Base-by-base conservation (phyloP, 192 early-diverging fungal genomes). In the Ambispora gerdemannii region DNA sequence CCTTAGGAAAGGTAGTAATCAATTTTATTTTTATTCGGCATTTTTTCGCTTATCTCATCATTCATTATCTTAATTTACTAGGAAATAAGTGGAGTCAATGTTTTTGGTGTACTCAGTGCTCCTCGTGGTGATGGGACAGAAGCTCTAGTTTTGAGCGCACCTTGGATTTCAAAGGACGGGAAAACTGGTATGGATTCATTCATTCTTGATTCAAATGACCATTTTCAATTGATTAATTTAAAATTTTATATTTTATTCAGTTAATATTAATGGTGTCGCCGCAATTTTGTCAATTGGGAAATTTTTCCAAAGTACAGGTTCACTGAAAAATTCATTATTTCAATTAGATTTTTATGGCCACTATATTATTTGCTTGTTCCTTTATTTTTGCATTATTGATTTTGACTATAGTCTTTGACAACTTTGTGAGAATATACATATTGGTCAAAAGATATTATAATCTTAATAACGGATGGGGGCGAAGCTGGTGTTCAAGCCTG, bases 381-480 rank as follows among this genome's bases (percentile, higher is more conserved):
- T 2, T 34, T 52, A 47, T 74, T 13, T 17, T 59, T 3, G 20
- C 31, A 66, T 33, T 4, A 38, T 27, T 31, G 19, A 38, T 24
- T 20, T 32, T 24, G 20, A 50, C 13, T 30, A 22, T 62, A 22
- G 60, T 62, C 17, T 36, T 62, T 8, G 25, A 31, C n/a, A 62
- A 27, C 17, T 17, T 4, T 31, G 60, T 8, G 10, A 75, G 86
- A 84, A 30, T 77, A 87, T 60, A 88, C 87, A 50, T 90, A 94
- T 76, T 96, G 94, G 92, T 88, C 94, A 49, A 93, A 95, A 76
- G 96, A 98, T 75, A 83, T 95, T 24, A 87, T 98, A 8, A 88
- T 98, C 55, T 76, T 98, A 17, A 87, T 95, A 8, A 88, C 93
- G 0, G 93, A 95, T 72, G 80, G 86, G 2, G 90, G 87, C 35